These are phyloP conservation scores for Xylaria curta DNA, from an alignment of 495 filamentous ascomycete species.

Conservation along the genomic window DNA sequence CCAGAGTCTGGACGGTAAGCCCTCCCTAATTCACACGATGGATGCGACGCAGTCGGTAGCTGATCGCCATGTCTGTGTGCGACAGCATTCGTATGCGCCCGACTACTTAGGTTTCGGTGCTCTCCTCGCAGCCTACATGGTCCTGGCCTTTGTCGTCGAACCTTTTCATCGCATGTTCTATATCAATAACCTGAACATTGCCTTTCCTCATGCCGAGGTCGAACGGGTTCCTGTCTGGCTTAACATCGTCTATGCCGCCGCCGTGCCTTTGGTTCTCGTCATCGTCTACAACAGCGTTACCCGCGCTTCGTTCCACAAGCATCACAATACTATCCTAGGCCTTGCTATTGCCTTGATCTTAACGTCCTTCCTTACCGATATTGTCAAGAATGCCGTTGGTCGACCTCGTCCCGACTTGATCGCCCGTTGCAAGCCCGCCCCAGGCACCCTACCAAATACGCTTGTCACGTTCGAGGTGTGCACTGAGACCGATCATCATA, in stretches of 20 bases:
- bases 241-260: slow-evolving; percentile 78
- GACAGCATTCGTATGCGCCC: slow-evolving; percentile 77
- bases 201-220: slow-evolving; percentile 82
- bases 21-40: not conserved
- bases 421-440: slow-evolving; percentile 77
- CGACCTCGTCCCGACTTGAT: slow-evolving; percentile 90
- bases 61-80: slow-evolving; percentile 12
- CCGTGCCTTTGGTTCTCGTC: slow-evolving; percentile 70
- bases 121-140: slow-evolving; percentile 68
- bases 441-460: slow-evolving; percentile 66
- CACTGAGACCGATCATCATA: slow-evolving; percentile 77
- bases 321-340: slow-evolving; percentile 84
- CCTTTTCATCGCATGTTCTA: slow-evolving; percentile 91
- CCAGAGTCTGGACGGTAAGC: slow-evolving; percentile 58
- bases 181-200: slow-evolving; percentile 81
- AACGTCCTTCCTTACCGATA: slow-evolving; percentile 83
- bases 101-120: slow-evolving; percentile 84
- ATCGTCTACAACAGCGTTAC: slow-evolving; percentile 67
- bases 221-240: slow-evolving; percentile 84
- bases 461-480: slow-evolving; percentile 81
- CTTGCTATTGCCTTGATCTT: slow-evolving; percentile 78
- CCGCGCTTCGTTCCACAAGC: slow-evolving; percentile 72
- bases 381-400: slow-evolving; percentile 91
- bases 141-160: slow-evolving; percentile 72
- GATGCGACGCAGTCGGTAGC: not conserved